phyloP scores from a whole-genome alignment of 2,329 filamentous ascomycete genomes.

The Metarhizium guizhouense region DNA sequence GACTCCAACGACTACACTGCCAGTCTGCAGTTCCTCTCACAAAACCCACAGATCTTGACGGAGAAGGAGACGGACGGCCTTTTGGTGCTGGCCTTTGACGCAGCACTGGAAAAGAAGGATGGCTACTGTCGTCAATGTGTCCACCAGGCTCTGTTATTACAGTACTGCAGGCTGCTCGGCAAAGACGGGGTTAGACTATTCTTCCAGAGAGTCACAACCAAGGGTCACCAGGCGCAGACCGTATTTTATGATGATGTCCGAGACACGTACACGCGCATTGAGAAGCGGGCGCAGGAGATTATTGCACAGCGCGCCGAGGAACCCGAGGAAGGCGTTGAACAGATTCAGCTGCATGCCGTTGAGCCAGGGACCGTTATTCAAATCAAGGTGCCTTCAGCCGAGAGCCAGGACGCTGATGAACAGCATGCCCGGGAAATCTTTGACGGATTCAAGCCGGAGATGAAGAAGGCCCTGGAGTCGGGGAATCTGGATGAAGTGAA shows the following conservation, averaged over 20 bases:
- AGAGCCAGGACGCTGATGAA: constrained; percentile 56
- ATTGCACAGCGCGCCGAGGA: constrained; percentile 42
- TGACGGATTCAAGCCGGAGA: constrained; percentile 70
- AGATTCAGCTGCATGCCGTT: constrained; percentile 95
- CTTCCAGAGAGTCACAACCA: constrained; percentile 91
- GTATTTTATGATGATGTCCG: constrained; percentile 91
- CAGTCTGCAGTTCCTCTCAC: constrained; percentile 67
- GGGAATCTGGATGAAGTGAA: constrained; percentile 63
- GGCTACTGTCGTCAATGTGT: constrained; percentile 80
- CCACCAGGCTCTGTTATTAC: constrained; percentile 83
- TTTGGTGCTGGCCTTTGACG: constrained; percentile 85
- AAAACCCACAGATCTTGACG: constrained; percentile 67
- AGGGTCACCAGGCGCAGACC: constrained; percentile 80
- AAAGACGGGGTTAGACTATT: constrained; percentile 83
- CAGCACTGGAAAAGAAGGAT: constrained; percentile 65
- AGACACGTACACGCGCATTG: constrained; percentile 76
- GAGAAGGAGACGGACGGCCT: constrained; percentile 88
- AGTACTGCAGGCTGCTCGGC: constrained; percentile 89
- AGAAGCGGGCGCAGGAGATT: constrained; percentile 66
- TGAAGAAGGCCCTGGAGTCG: constrained; percentile 77
- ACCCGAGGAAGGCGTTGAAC: constrained; percentile 56
- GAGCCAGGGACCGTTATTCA: constrained; percentile 88
- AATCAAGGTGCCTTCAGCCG: constrained; percentile 67
- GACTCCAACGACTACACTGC: constrained; percentile 63
- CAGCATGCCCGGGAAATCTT: constrained; percentile 65